Conservation (phyloP, 495 filamentous ascomycete genomes). For the Letharia lupina region DNA sequence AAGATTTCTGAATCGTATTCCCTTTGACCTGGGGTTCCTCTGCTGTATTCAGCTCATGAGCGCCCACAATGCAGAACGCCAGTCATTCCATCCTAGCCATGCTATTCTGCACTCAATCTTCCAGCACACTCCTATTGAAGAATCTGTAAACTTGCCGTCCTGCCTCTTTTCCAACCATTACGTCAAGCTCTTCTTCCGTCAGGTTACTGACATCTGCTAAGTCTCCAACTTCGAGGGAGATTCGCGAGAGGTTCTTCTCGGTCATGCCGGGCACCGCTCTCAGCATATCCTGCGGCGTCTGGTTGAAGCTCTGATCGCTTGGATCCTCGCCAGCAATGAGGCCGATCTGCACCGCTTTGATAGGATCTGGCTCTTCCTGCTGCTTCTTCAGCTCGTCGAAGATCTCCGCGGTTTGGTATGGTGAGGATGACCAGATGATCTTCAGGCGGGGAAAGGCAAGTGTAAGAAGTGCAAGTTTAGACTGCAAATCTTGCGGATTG, state of each 20-base stretch:
- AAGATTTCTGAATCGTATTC: background rate
- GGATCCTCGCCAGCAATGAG: slow-evolving; percentile 49
- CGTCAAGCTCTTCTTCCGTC: slow-evolving; percentile 59
- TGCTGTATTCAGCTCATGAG: background rate
- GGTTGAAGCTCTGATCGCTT: slow-evolving; percentile 54
- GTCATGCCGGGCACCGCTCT: slow-evolving; percentile 79
- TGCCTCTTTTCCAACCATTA: slow-evolving; percentile 69
- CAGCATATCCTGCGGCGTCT: slow-evolving; percentile 78
- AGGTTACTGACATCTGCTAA: slow-evolving; percentile 83
- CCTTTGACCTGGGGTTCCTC: background rate
- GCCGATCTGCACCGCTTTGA: slow-evolving; percentile 74
- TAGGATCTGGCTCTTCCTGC: slow-evolving; percentile 81
- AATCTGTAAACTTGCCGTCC: slow-evolving; percentile 72
- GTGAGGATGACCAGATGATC: slow-evolving; percentile 87
- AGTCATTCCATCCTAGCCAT: no score
- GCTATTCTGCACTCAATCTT: slow-evolving; percentile 28
- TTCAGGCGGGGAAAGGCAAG: slow-evolving; percentile 83
- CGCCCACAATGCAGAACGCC: background rate
- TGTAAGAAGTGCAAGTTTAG: slow-evolving; percentile 85
- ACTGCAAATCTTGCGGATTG: slow-evolving; percentile 67
- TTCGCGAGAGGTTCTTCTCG: slow-evolving; percentile 57
- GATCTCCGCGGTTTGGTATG: slow-evolving; percentile 96
- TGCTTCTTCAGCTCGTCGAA: slow-evolving; percentile 88
- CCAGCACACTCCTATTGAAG: slow-evolving; percentile 75
- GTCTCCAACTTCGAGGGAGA: slow-evolving; percentile 67